Evolutionary conservation across 768 basidiomycete genomes (phyloP), one percentile per base, ranked within the genome.

Genomic region (Punctularia strigosozonata): DNA sequence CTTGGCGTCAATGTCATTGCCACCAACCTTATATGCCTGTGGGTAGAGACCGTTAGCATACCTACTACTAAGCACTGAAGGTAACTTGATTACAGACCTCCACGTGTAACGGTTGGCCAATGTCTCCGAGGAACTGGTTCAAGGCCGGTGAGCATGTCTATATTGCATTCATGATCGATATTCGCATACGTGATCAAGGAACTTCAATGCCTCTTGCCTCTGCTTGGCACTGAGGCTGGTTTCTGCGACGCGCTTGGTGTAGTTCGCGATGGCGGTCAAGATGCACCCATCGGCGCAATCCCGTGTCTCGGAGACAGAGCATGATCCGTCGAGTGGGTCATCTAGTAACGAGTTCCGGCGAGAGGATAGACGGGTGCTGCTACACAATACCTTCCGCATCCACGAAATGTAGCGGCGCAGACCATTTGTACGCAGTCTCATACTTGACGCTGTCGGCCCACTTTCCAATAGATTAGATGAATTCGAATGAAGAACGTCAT

Each of bases 261-360:
- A 75, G 51, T 75, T 75, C 1, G 72, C 68, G 43, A 74, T 74
- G 20, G 73, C 72, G 25, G 60, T 64, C 40, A 74, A 36, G 25
- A 60, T 52, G 38, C 60, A 57, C 5, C 45, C 39, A 28, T 53
- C 50, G 1, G 50, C 57, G 45, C 70, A 73, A 46, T 75, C 72
- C 14, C 72, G 64, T 2, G 51, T 53, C 41, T 71, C 54, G 13
- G 53, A 45, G 6, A 75, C 68, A 7, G 68, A 72, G 55, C 74
- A 75, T 13, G 68, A 66, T 4, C 57, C 59, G 1, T 59, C 61
- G 0, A 67, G 64, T 38, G 65, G 62, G 39, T 65, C 65, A 34
- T 58, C 55, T 50, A 13, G 19, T 7, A 4, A 31, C 33, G 24
- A 6, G 25, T 15, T 10, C 39, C 15, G 25, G 22, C 24, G 10